These are phyloP conservation scores for Solanum neorickii DNA, from an alignment of 257 asterid species.

Conservation along the genomic window DNA sequence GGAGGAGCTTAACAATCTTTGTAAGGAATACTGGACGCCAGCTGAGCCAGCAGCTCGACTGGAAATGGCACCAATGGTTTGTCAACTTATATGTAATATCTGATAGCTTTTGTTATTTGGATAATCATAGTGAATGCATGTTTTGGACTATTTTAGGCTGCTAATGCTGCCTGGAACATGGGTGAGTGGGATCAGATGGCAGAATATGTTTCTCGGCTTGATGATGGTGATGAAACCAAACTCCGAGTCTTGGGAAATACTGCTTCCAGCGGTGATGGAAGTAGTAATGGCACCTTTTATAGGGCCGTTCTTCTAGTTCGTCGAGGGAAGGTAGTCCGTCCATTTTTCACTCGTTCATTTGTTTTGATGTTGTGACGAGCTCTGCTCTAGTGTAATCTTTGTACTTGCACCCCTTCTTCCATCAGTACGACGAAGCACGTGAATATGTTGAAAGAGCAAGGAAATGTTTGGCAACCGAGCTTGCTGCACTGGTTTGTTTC, in stretches of 20 bases:
- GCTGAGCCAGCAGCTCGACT: conserved; percentile 97
- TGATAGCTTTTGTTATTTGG: not conserved
- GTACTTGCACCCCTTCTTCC: conserved; percentile 1
- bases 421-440: conserved; percentile 89
- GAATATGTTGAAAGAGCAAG: conserved; percentile 97
- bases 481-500: conserved; percentile 90
- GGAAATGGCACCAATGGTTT: conserved; percentile 99
- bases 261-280: conserved; percentile 89
- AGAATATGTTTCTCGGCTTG: conserved; percentile 90
- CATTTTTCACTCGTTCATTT: conserved; percentile 1
- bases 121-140: not conserved
- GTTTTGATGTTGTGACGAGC: not conserved
- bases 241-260: conserved; percentile 88
- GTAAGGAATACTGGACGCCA: conserved; percentile 97
- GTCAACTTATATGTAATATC: not conserved
- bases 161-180: conserved; percentile 99
- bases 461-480: conserved; percentile 94
- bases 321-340: conserved; percentile 59
- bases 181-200: conserved; percentile 99
- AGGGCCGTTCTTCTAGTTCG: conserved; percentile 94
- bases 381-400: not conserved
- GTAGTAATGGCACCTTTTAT: conserved; percentile 86
- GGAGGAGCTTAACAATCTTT: conserved; percentile 98
- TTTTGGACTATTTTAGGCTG: conserved; percentile 54
- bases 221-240: conserved; percentile 96